Evolutionary conservation across 202 grass and related monocot species (phyloP), one percentile per base, ranked within the genome.

Genomic region (Musa balbisiana): DNA sequence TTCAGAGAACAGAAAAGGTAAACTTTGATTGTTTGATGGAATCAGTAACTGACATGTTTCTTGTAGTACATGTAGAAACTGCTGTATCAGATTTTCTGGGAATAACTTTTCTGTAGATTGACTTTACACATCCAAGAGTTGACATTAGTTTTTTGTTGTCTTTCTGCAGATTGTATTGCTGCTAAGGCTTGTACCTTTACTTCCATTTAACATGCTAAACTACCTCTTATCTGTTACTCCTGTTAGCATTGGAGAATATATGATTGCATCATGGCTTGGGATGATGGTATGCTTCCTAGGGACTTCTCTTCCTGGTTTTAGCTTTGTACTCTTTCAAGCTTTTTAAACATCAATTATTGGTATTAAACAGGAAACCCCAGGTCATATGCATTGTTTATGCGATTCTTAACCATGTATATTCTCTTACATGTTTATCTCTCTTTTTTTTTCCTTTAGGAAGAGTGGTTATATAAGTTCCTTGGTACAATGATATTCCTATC

Each of bases 201-300:
- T 99, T 79, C 95, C 95, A 0, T 99, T 99, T 81, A 99, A 99
- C 83, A 99, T 99, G 95, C 83, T 99, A 82, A 99, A 99, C 75
- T 99, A 99, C 87, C 83, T 99, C 33, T 78, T 99, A 53, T 99
- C 95, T 74, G 95, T 99, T 76, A 99, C 95, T 83, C 95, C 95
- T 87, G 85, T 99, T 90, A 86, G 91, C 78, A 86, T 95, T 87
- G 85, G 82, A 74, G 95, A 92, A 82, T 99, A 95, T 83, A 99
- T 99, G 87, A 72, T 99, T 51, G 95, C 95, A 77, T 94, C 95
- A 82, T 99, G 95, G 95, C 64, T 99, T 51, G 95, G 95, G 69
- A 99, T 99, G 95, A 95, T 95, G 95, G 95, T 99, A 95, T 51
- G 75, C 22, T 73, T 73, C 8, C 10, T 63, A 65, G 3, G 43